Evolutionary conservation across 208 protist species (phyloP).

Genomic region (Lotmaria passim): DNA sequence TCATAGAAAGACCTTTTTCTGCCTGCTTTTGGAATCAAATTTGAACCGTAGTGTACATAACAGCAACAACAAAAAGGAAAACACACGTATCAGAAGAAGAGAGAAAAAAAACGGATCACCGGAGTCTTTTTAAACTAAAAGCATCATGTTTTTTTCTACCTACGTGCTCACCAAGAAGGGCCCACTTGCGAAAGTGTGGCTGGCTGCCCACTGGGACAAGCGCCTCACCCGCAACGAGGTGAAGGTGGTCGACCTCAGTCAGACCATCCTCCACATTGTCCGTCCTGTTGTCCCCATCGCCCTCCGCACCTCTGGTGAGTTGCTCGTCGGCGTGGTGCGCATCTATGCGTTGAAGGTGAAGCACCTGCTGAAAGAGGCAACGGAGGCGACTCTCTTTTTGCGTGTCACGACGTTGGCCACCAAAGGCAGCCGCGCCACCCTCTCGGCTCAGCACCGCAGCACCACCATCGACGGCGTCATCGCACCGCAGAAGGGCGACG

Average conservation of each 20-base stretch:
- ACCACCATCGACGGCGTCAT: constrained; percentile 63
- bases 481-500: constrained; percentile 55
- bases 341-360: constrained; percentile 96
- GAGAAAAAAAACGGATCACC: no score
- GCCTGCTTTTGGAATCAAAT: no score
- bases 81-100: no score
- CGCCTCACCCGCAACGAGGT: constrained; percentile 95
- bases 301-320: constrained; percentile 95
- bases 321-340: constrained; percentile 97
- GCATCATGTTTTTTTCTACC: constrained; percentile 96
- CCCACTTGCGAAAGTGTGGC: constrained; percentile 96
- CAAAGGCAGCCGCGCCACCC: constrained; percentile 26
- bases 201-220: constrained; percentile 96
- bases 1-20: no score
- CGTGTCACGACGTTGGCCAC: constrained; percentile 57
- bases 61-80: not conserved
- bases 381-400: constrained; percentile 79
- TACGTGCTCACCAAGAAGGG: constrained; percentile 96
- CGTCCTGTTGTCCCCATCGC: constrained; percentile 95
- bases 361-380: constrained; percentile 87
- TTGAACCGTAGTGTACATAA: no score
- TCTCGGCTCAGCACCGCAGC: constrained; percentile 33
- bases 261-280: constrained; percentile 94
- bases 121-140: no score
- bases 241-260: constrained; percentile 89